A percentile compares a stretch with the other conserved stretches of the same genome.
Evolutionary conservation across 2,329 filamentous ascomycete genomes (phyloP).

Genomic region (Leptographium flavum): DNA sequence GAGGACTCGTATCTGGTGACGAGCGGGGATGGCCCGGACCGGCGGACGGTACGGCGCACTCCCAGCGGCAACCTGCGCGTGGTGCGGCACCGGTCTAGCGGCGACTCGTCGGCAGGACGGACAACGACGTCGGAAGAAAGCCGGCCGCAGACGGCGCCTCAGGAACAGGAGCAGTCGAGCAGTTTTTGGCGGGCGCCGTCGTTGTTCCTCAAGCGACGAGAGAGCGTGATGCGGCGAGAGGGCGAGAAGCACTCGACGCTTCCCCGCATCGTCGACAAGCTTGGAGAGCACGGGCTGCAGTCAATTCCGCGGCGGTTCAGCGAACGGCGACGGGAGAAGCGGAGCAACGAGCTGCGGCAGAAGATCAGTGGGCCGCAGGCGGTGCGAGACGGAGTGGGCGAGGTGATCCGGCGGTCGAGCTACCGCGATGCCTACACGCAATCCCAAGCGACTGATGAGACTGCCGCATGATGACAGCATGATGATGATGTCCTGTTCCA

Average conservation of each 20-base stretch:
- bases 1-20: conserved; percentile 16
- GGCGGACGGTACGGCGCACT: conserved; percentile 43
- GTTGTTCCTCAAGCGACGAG: background rate
- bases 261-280: conserved; percentile 27
- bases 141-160: conserved; percentile 24
- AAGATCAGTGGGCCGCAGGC: conserved; percentile 46
- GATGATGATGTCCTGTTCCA: conserved; percentile 5
- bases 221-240: background rate
- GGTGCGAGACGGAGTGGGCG: conserved; percentile 43
- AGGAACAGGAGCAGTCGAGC: conserved; percentile 12
- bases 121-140: conserved; percentile 10
- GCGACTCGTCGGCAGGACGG: conserved; percentile 24
- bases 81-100: conserved; percentile 36
- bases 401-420: conserved; percentile 34
- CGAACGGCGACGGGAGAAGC: conserved; percentile 43
- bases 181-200: conserved; percentile 8
- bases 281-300: conserved; percentile 34
- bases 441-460: background rate
- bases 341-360: conserved; percentile 40
- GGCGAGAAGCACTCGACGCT: conserved; percentile 11
- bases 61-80: conserved; percentile 46
- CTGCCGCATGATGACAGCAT: background rate
- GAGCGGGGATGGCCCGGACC: conserved; percentile 25
- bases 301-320: conserved; percentile 40
- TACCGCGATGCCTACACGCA: conserved; percentile 19